phyloP scores from a whole-genome alignment of 306 rosid genomes.

The Albizia julibrissin region DNA sequence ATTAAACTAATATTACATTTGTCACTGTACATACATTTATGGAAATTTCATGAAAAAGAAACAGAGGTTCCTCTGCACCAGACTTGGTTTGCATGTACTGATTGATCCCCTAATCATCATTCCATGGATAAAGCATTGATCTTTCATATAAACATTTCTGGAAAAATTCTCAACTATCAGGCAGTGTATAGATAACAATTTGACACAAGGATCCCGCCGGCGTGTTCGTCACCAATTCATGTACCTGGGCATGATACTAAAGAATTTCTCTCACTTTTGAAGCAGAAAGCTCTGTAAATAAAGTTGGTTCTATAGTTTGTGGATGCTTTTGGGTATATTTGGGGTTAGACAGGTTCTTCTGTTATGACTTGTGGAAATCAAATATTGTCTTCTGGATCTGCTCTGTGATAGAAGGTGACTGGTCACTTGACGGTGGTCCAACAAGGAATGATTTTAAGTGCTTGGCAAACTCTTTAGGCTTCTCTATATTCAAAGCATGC shows the following conservation, averaged over 20 bases:
- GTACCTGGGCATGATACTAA: background rate
- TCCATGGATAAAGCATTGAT: background rate
- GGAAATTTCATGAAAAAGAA: background rate
- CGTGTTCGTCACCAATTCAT: background rate
- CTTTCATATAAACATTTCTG: background rate
- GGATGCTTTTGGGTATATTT: background rate
- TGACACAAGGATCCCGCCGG: background rate
- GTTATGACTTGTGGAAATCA: conserved; percentile 28
- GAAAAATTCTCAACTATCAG: background rate
- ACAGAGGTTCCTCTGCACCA: background rate
- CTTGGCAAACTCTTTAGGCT: conserved; percentile 54
- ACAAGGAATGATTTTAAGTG: conserved; percentile 55
- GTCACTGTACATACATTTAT: background rate
- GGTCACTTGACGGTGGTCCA: conserved; percentile 27
- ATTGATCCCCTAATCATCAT: background rate
- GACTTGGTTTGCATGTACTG: conserved; percentile 11
- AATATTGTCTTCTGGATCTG: conserved; percentile 34
- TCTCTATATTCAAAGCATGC: conserved; percentile 63
- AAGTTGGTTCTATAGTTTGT: conserved; percentile 22
- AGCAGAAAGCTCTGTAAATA: conserved; percentile 15
- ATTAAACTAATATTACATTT: conserved; percentile 7
- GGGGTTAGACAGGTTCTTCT: background rate
- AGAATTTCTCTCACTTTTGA: background rate
- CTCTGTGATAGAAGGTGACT: conserved; percentile 30
- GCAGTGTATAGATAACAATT: background rate